Conservation (phyloP, 306 rosid species). For the Vachellia pachyceras region DNA sequence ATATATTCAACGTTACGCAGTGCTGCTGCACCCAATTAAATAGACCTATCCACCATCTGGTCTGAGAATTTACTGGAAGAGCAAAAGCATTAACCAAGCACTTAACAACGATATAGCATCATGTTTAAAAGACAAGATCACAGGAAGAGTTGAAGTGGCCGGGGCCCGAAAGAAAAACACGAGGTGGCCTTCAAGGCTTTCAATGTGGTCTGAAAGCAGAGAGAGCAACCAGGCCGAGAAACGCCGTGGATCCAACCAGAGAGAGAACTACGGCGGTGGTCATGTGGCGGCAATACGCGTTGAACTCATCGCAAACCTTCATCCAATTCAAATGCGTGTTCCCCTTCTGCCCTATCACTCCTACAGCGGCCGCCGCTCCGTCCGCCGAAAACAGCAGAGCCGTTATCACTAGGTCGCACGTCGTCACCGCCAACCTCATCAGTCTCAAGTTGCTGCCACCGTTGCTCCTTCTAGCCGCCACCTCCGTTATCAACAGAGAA, state of each 20-base stretch:
- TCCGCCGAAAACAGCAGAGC: slow-evolving; percentile 61
- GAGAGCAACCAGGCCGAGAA: slow-evolving; percentile 50
- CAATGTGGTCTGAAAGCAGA: slow-evolving; percentile 43
- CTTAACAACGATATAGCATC: background rate
- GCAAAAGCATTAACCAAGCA: background rate
- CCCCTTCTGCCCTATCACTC: slow-evolving; percentile 54
- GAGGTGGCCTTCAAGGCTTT: background rate
- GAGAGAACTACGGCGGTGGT: slow-evolving; percentile 58
- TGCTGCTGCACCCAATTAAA: background rate
- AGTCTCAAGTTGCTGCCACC: slow-evolving; percentile 12
- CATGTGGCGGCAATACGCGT: slow-evolving; percentile 55
- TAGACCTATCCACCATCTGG: background rate
- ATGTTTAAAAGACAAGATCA: background rate
- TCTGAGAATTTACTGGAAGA: background rate
- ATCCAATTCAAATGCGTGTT: slow-evolving; percentile 69
- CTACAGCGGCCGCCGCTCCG: slow-evolving; percentile 64
- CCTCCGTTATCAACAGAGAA: slow-evolving; percentile 38
- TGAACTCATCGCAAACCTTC: slow-evolving; percentile 59
- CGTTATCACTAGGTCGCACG: slow-evolving; percentile 47
- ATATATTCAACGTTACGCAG: background rate
- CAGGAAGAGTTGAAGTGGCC: background rate
- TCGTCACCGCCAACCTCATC: slow-evolving; percentile 34
- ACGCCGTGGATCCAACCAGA: slow-evolving; percentile 47
- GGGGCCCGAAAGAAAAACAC: background rate
- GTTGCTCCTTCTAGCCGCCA: slow-evolving; percentile 39